Percentiles rank a stretch among this genome's conserved stretches.
Evolutionary conservation across 352 stramenopile genomes (phyloP).

Genomic region (Globisporangium heterothallicum): DNA sequence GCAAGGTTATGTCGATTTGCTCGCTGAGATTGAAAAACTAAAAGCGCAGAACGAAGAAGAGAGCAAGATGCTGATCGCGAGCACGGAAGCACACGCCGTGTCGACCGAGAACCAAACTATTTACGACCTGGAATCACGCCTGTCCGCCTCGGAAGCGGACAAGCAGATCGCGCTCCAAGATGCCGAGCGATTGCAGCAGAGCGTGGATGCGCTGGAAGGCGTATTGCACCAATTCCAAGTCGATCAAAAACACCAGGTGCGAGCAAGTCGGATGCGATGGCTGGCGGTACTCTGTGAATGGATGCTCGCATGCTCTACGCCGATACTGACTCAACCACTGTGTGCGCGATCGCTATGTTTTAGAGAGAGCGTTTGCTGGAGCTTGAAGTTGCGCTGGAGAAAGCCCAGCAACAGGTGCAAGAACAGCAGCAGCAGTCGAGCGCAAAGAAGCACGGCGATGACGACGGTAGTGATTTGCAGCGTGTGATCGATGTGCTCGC

Average conservation of each 20-base stretch:
- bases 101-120: constrained; percentile 50
- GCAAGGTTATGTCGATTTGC: constrained; percentile 52
- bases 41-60: constrained; percentile 46
- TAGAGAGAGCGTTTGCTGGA: constrained; percentile 39
- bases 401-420: constrained; percentile 13
- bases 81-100: constrained; percentile 37
- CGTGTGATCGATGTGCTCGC: constrained; percentile 45
- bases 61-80: constrained; percentile 38
- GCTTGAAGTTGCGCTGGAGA: constrained; percentile 43
- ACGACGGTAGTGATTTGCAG: constrained; percentile 37
- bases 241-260: constrained; percentile 47
- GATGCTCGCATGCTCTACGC: too few relatives aligned
- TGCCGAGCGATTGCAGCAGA: constrained; percentile 40
- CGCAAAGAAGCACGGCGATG: neutral
- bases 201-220: constrained; percentile 49
- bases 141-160: constrained; percentile 53
- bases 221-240: constrained; percentile 64
- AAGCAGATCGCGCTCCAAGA: constrained; percentile 57
- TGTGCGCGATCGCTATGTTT: neutral
- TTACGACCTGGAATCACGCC: constrained; percentile 56
- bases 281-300: too few relatives aligned
- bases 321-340: neutral
- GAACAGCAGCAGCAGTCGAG: constrained; percentile 11
- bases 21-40: constrained; percentile 43
- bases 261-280: too few relatives aligned